Conservation (phyloP, 176 grass and related monocot species). For the Aegilops tauschii region DNA sequence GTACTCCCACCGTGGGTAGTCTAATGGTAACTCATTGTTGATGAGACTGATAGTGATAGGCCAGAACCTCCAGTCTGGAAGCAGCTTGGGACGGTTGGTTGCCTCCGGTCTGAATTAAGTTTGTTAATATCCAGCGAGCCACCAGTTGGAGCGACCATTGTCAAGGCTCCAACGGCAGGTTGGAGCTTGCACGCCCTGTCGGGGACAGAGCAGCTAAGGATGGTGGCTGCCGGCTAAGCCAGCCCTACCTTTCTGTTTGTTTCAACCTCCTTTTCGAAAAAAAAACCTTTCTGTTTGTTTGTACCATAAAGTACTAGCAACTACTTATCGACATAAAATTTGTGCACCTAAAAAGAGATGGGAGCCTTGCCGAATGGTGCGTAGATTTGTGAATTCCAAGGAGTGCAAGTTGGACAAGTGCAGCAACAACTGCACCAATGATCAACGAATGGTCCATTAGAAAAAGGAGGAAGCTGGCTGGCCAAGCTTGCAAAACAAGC, state of each 20-base stretch:
- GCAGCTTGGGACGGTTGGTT: neutral
- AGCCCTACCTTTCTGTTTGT: neutral
- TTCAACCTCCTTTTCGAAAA: too few relatives aligned
- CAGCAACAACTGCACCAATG: constrained; percentile 14
- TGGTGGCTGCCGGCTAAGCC: neutral
- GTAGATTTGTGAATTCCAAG: neutral
- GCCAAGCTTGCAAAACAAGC: constrained; percentile 44
- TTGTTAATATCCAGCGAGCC: neutral
- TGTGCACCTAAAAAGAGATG: neutral
- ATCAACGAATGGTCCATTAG: constrained; percentile 1
- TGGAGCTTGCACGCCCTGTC: neutral
- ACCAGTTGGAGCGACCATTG: neutral
- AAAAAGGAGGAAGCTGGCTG: constrained; percentile 12
- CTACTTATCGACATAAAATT: too few relatives aligned
- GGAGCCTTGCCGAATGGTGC: neutral
- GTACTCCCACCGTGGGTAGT: too few relatives aligned
- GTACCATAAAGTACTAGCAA: neutral
- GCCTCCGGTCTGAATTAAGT: neutral
- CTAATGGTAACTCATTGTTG: neutral
- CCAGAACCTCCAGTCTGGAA: neutral
- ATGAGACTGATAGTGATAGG: neutral
- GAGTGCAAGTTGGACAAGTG: neutral
- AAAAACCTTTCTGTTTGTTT: neutral
- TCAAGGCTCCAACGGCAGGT: neutral
- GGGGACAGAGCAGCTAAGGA: neutral